Evolutionary conservation across 805 yeast genomes (phyloP).

Genomic region (Sugiyamaella americana): DNA sequence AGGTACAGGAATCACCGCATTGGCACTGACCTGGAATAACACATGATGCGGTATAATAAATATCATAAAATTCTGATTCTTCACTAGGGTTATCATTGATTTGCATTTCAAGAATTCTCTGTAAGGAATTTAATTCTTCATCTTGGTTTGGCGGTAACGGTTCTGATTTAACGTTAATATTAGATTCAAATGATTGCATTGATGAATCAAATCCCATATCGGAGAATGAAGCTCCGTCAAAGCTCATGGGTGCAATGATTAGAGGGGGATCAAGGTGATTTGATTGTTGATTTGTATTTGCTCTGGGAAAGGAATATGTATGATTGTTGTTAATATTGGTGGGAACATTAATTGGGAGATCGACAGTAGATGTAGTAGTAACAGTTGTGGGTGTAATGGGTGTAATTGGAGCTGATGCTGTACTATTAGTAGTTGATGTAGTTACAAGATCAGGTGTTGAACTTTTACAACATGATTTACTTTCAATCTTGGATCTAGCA

Average conservation of each 20-base stretch:
- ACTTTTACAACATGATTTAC: neutral
- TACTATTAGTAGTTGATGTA: neutral
- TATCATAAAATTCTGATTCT: slow-evolving; percentile 16
- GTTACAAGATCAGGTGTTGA: neutral
- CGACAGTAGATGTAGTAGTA: neutral
- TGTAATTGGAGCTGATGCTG: neutral
- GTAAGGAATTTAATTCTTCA: neutral
- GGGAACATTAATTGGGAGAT: neutral
- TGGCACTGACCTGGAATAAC: slow-evolving; percentile 35
- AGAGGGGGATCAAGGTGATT: slow-evolving; percentile 18
- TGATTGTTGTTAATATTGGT: too few relatives aligned
- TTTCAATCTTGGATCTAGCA: neutral
- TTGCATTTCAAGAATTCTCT: neutral
- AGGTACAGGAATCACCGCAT: slow-evolving; percentile 33
- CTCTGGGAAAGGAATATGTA: too few relatives aligned
- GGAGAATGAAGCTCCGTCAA: slow-evolving; percentile 21
- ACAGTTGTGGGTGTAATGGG: neutral
- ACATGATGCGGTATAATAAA: slow-evolving; percentile 32
- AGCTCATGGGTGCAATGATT: slow-evolving; percentile 33
- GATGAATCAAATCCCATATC: slow-evolving; percentile 3
- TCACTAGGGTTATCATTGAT: slow-evolving; percentile 10
- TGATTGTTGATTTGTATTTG: neutral
- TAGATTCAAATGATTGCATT: neutral
- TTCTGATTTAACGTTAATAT: neutral
- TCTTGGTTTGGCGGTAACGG: too few relatives aligned